Conservation (phyloP, 2,329 filamentous ascomycete species). For the Exophiala xenobiotica region DNA sequence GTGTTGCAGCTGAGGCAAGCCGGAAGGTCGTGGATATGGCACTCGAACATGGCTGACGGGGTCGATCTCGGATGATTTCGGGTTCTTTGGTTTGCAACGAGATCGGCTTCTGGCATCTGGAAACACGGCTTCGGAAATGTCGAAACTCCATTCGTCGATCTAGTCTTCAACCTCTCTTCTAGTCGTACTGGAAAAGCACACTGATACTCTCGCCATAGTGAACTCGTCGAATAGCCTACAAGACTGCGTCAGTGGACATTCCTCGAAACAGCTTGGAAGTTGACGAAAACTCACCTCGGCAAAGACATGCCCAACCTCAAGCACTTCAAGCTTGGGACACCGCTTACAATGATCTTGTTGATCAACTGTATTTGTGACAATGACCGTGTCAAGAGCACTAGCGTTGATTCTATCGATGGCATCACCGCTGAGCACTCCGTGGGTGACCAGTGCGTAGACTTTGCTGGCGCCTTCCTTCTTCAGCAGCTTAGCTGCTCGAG, state of each 20-base stretch:
- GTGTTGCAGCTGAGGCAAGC: too few relatives aligned
- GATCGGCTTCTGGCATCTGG: not conserved
- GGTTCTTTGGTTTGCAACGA: too few relatives aligned
- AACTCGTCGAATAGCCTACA: constrained; percentile 80
- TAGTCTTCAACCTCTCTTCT: not conserved
- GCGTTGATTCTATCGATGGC: constrained; percentile 93
- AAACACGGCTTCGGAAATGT: not conserved
- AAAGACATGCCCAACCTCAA: constrained; percentile 86
- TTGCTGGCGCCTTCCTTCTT: constrained; percentile 88
- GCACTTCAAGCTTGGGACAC: constrained; percentile 85
- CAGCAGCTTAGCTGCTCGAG: constrained; percentile 89
- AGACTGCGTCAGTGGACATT: constrained; percentile 28
- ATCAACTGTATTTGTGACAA: constrained; percentile 93
- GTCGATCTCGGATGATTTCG: too few relatives aligned
- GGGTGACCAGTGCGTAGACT: constrained; percentile 89
- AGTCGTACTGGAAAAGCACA: constrained; percentile 86
- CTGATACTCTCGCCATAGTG: constrained; percentile 98
- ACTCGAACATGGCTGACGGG: too few relatives aligned
- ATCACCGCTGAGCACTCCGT: constrained; percentile 92
- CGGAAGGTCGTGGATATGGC: too few relatives aligned
- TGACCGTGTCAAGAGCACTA: constrained; percentile 85
- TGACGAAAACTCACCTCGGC: constrained; percentile 64
- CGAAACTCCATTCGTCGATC: not conserved
- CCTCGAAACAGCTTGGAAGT: constrained; percentile 1
- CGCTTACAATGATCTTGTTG: constrained; percentile 74